Conservation (phyloP, 2,329 filamentous ascomycete genomes). For the Shiraia sp. region DNA sequence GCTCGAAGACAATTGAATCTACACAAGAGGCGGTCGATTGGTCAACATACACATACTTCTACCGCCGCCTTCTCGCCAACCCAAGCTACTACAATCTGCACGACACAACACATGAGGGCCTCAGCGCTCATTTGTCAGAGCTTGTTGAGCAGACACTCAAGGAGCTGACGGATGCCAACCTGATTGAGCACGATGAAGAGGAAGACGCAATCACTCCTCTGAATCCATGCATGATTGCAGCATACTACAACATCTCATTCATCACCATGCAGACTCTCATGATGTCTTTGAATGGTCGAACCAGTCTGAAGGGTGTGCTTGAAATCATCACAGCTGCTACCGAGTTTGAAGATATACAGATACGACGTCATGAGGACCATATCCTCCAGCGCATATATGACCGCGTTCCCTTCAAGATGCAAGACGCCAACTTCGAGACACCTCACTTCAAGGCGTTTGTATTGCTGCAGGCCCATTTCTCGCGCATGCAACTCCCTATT, state of each 20-base stretch:
- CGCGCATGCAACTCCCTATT: slow-evolving; percentile 92
- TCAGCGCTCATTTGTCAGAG: slow-evolving; percentile 94
- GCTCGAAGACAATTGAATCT: slow-evolving; percentile 91
- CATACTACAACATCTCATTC: slow-evolving; percentile 99
- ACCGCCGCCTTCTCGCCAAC: slow-evolving; percentile 89
- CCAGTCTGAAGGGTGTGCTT: slow-evolving; percentile 94
- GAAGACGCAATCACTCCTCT: slow-evolving; percentile 84
- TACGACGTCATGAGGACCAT: slow-evolving; percentile 86
- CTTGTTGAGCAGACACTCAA: slow-evolving; percentile 90
- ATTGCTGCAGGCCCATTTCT: slow-evolving; percentile 96
- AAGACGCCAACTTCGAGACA: slow-evolving; percentile 82
- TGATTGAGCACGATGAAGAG: slow-evolving; percentile 90
- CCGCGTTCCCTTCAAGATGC: slow-evolving; percentile 92
- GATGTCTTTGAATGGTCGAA: slow-evolving; percentile 82
- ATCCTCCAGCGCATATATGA: slow-evolving; percentile 92
- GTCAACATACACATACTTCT: slow-evolving; percentile 98
- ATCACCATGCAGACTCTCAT: slow-evolving; percentile 99
- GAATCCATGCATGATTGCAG: slow-evolving; percentile 96
- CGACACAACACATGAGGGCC: slow-evolving; percentile 84
- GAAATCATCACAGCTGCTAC: slow-evolving; percentile 97
- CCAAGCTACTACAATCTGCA: slow-evolving; percentile 93
- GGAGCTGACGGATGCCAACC: slow-evolving; percentile 88
- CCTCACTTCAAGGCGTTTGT: slow-evolving; percentile 98
- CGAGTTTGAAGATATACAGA: slow-evolving; percentile 94
- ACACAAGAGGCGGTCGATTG: slow-evolving; percentile 98